Base-by-base conservation (phyloP, 2,329 filamentous ascomycete genomes). In the Aspergillus neotritici region DNA sequence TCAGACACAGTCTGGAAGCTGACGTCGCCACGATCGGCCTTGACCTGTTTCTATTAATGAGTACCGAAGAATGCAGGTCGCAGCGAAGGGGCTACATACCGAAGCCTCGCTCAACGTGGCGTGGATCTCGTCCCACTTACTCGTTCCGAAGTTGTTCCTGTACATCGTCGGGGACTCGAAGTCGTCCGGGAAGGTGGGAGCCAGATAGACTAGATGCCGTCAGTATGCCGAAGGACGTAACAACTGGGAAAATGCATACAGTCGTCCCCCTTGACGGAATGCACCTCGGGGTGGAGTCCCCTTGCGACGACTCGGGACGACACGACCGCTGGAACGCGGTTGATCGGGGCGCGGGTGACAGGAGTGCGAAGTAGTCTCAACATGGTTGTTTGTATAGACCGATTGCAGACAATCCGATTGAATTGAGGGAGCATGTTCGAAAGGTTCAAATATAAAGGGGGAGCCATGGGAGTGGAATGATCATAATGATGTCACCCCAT, bases 1-100 rank as follows among this genome's bases (percentile, higher is more conserved):
- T 25, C 21, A 25, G 21, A 25, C 21, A 25, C 21, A 8, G 21
- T 25, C 7, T 25, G 2, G 6, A 25, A 25, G 21, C 21, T 25
- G 17, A 41, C 41, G 16, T 47, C 45, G 41, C 37, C 37, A 9
- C 45, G 13, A 15, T 47, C 45, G 28, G 45, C 45, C 25, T 47
- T 47, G 30, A 47, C 36, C 45, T 47, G 31, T 25, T 36, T 25
- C 6, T 3, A 8, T 36, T 10, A 29, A 4, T 4, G 9, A 21
- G 21, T 8, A 37, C 9, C 12, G 8, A 7, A 8, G 15, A n/a
- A 21, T 14, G 9, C 13, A n/a, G 25, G n/a, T 4, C 13, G 17
- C 10, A 12, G 17, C 4, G 21, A 11, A 32, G n/a, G 10, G 15
- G 28, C 12, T 31, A 43, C 36, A 31, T 31, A 38, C 36, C 21